Evolutionary conservation across 169 alveolate species (phyloP), one percentile per base, ranked within the genome.

Genomic region (Babesia sp.): DNA sequence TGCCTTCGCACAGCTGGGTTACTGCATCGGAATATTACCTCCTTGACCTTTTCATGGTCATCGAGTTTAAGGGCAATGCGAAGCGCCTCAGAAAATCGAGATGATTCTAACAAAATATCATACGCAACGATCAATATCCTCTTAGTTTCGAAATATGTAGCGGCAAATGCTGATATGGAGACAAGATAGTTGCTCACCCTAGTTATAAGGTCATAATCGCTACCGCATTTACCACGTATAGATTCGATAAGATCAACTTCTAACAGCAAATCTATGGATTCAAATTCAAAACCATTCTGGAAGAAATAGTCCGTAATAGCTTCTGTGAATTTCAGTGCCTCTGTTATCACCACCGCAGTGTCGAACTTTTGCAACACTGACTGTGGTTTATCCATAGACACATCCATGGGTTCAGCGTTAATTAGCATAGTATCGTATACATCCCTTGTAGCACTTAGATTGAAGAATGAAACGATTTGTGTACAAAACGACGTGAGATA

Each of bases 241-340:
- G 88, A 71, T 33, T 80, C 88, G 0, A 80, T 69, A 18, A 74
- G 42, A 58, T 80, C 88, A 31, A 71, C 88, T 46, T 80, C 88
- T 28, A 71, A 57, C 41, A 80, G 54, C 34, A 80, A 50, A 50
- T 80, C 88, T 1, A 80, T 69, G 24, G 88, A 83, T 34, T 80
- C 88, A 39, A 45, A 71, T 55, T 80, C 88, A 46, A 71, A 71
- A 2, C 88, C 88, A 42, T 71, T 57, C 16, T 53, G 64, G 59
- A 80, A 48, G 53, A 59, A 80, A 54, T 80, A 71, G 45, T 60
- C 56, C 22, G 88, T 71, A 36, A 80, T 71, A 18, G 74, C 83
- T 46, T 71, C 84, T 4, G 53, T 51, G 37, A 53, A 46, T 46
- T 69, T 69, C 22, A 80, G 71, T 37, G 64, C 48, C 72, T 80